Conservation (phyloP, 148 eudicot genomes). For the Vaccinium darrowii region DNA sequence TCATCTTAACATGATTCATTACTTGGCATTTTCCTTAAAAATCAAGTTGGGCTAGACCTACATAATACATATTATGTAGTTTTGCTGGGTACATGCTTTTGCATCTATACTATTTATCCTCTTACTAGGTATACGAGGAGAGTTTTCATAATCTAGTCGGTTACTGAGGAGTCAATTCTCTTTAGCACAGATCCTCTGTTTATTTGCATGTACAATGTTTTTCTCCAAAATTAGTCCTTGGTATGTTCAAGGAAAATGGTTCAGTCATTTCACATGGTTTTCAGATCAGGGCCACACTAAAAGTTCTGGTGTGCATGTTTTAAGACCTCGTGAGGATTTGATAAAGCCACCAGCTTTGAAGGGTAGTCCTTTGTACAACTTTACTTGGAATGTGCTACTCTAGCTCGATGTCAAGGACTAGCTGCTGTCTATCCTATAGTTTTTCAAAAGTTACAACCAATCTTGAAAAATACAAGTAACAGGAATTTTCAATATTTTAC, state of each 20-base stretch:
- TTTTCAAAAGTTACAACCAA: neutral
- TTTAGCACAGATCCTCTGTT: neutral
- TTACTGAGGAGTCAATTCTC: conserved; percentile 2
- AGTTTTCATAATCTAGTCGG: neutral
- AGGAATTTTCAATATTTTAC: neutral
- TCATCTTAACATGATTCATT: neutral
- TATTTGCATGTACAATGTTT: neutral
- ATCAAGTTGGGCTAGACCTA: neutral
- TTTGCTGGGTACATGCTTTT: neutral
- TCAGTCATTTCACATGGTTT: neutral
- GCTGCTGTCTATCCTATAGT: neutral
- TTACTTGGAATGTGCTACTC: neutral
- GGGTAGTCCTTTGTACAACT: neutral
- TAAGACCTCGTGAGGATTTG: neutral
- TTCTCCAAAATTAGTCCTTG: neutral
- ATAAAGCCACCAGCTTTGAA: neutral
- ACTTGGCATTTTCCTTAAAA: neutral
- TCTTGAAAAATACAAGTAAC: neutral
- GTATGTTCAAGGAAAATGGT: neutral
- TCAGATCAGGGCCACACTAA: neutral
- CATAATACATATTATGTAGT: neutral
- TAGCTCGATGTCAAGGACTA: neutral
- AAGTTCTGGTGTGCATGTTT: neutral
- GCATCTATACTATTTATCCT: neutral
- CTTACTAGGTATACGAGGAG: neutral